Percentiles rank a stretch among this genome's conserved stretches.
These are phyloP conservation scores for Pythium periplocum DNA, from an alignment of 352 stramenopile species.

Conservation along the genomic window DNA sequence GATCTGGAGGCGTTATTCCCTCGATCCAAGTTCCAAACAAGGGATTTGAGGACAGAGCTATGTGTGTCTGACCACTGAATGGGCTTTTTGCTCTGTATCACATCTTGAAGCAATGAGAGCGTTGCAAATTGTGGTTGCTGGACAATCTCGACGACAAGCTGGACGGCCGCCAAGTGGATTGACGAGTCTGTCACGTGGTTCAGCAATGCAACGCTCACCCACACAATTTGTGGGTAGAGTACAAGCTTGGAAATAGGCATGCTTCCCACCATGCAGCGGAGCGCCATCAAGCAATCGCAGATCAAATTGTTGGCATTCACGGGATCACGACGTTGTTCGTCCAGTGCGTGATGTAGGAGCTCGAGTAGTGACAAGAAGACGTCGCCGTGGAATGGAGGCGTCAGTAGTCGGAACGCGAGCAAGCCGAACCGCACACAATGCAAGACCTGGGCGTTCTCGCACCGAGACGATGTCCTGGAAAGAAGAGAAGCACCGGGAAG, in stretches of 20 bases:
- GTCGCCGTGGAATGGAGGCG: conserved; percentile 46
- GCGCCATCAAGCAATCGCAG: conserved; percentile 34
- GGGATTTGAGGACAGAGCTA: conserved; percentile 41
- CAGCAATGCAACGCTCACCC: conserved; percentile 64
- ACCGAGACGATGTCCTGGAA: conserved; percentile 17
- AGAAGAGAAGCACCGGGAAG: conserved; percentile 18
- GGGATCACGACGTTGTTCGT: conserved; percentile 27
- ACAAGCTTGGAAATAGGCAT: conserved; percentile 53
- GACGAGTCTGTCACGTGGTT: conserved; percentile 35
- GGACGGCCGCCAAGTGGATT: conserved; percentile 13
- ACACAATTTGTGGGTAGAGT: conserved; percentile 75
- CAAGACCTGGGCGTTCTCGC: conserved; percentile 20
- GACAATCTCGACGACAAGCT: conserved; percentile 41
- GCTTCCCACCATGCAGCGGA: conserved; percentile 29
- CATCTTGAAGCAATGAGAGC: conserved; percentile 31
- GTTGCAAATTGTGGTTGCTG: conserved; percentile 40
- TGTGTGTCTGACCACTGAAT: conserved; percentile 32
- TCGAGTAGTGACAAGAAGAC: conserved; percentile 54
- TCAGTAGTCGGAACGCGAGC: conserved; percentile 38
- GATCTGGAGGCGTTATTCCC: not conserved
- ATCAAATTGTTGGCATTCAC: conserved; percentile 20
- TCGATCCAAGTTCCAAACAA: conserved; percentile 29
- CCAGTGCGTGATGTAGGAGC: conserved; percentile 38
- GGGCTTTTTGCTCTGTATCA: conserved; percentile 45
- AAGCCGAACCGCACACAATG: conserved; percentile 53